These are phyloP conservation scores for Vigna trinervia DNA, from an alignment of 306 rosid species.

Conservation along the genomic window DNA sequence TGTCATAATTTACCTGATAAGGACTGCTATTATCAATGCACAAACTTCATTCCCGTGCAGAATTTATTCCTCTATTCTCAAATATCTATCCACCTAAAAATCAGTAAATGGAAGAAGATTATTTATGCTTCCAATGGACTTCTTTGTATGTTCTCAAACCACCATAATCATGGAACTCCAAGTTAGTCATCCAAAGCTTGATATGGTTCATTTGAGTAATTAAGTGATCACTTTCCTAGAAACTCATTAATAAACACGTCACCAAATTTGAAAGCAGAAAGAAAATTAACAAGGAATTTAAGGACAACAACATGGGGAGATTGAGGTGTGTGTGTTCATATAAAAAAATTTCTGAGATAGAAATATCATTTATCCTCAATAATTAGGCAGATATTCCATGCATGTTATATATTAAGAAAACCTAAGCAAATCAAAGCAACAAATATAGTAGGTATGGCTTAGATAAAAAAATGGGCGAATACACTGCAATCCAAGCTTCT, in stretches of 20 bases:
- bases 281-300: background rate
- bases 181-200: conserved; percentile 2
- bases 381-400: background rate
- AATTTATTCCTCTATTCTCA: background rate
- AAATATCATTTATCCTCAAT: conserved; percentile 3
- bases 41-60: background rate
- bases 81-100: conserved; percentile 16
- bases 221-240: background rate
- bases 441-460: background rate
- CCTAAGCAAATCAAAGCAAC: conserved; percentile 4
- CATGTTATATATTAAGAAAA: background rate
- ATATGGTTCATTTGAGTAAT: background rate
- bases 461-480: conserved; percentile 16
- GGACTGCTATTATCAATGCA: background rate
- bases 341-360: background rate
- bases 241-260: conserved; percentile 2
- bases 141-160: background rate
- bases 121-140: background rate
- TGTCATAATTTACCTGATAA: background rate
- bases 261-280: background rate
- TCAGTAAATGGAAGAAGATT: background rate
- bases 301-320: background rate
- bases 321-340: no score
- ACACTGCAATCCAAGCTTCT: conserved; percentile 6
- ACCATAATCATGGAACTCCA: background rate